Evolutionary conservation across 164 flowering plant genomes (phyloP), one percentile per base, ranked within the genome.

Genomic region (Macadamia integrifolia): DNA sequence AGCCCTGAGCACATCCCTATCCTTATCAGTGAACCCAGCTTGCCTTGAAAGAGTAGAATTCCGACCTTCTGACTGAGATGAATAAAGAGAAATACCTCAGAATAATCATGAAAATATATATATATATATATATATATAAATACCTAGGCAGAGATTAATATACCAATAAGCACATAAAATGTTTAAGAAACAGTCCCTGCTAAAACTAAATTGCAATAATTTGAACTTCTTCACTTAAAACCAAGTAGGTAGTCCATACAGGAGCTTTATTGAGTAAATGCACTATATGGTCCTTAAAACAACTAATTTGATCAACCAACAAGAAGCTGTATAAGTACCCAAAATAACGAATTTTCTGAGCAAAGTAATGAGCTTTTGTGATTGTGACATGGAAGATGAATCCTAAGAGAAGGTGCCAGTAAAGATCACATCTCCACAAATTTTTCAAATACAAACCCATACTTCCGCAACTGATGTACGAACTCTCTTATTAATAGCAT

Each of bases 391-490:
- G 28, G 66, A 35, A 66, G 44, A 67, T 40, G 5, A 58, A 30
- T 43, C 32, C 40, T 13, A 55, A 71, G 49, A 70, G 10, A 14
- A 68, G 60, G 46, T 52, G 58, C 42, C n/a, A 61, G 50, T 17
- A 3, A 58, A 69, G 52, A n/a, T 66, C 50, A 46, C 32, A 55
- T 43, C 40, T 10, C 4, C 11, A 29, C 40, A 61, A 70, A 43
- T 15, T 53, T 49, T 65, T 64, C 32, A 68, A 66, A 65, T 74
- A 80, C 89, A 77, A 72, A 88, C 89, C 89, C 89, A 77, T 75
- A 74, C 75, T 61, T 88, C 93, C 61, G 82, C 85, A 59, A 84
- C 93, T 61, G 95, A 88, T 72, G 92, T 80, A 62, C 94, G 89
- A 69, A 84, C 82, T 43, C 96, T 88, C 86, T 82, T 92, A 75